Conservation (phyloP, 176 grass and related monocot genomes). For the Musa itinerans region DNA sequence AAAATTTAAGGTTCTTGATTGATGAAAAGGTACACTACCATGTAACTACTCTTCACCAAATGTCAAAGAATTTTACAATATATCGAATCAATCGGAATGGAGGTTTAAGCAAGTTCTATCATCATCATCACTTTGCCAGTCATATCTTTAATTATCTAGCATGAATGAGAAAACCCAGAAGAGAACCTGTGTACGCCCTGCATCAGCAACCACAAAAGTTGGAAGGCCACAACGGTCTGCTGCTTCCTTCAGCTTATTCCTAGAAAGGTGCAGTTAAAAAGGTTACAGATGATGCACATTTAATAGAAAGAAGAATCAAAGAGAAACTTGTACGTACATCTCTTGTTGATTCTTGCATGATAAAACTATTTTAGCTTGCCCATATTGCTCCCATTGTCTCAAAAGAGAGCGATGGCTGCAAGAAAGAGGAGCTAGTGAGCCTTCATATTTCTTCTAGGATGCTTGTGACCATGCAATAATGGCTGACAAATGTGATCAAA, state of each 20-base stretch:
- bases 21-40: neutral
- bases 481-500: neutral
- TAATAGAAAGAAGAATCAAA: neutral
- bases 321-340: constrained; percentile 40
- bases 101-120: neutral
- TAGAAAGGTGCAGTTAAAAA: constrained; percentile 20
- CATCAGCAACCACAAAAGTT: constrained; percentile 89
- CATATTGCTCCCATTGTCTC: constrained; percentile 87
- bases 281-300: neutral
- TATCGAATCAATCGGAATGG: neutral
- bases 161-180: constrained; percentile 18
- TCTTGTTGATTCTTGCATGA: constrained; percentile 95
- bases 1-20: no score
- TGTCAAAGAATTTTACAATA: neutral
- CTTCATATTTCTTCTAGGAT: neutral
- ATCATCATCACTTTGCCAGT: neutral
- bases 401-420: constrained; percentile 67
- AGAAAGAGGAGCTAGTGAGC: constrained; percentile 10
- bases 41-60: neutral
- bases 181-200: constrained; percentile 76
- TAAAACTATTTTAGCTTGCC: constrained; percentile 95
- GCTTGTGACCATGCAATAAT: neutral
- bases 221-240: constrained; percentile 70
- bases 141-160: neutral
- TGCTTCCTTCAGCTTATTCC: constrained; percentile 78